A percentile compares a stretch with the other conserved stretches of the same genome.
Conservation (phyloP, 2,329 filamentous ascomycete genomes). For the Fusarium decemcellulare region DNA sequence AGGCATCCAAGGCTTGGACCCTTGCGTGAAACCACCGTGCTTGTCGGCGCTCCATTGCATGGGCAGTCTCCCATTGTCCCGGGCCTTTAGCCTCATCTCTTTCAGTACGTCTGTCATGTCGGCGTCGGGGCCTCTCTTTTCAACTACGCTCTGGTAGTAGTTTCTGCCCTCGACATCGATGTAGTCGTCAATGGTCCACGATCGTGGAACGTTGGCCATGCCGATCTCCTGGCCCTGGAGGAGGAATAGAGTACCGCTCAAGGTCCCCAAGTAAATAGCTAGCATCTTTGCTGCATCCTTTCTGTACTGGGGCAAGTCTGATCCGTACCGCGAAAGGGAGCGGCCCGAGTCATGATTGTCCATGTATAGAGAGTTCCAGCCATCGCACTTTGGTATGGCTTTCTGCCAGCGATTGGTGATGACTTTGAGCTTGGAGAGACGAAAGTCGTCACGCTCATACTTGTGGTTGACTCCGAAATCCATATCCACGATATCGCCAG, state of each 20-base stretch:
- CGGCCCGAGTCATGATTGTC: constrained; percentile 71
- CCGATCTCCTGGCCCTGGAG: constrained; percentile 68
- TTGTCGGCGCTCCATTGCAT: constrained; percentile 65
- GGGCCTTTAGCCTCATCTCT: constrained; percentile 54
- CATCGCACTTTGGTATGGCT: constrained; percentile 53
- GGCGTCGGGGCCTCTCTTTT: constrained; percentile 32
- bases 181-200: constrained; percentile 60
- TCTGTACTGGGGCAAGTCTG: constrained; percentile 55
- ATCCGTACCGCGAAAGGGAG: constrained; percentile 63
- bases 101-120: constrained; percentile 56
- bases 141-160: constrained; percentile 50
- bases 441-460: constrained; percentile 59
- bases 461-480: constrained; percentile 50
- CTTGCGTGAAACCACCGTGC: constrained; percentile 60
- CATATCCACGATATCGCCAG: constrained; percentile 45
- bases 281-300: constrained; percentile 62
- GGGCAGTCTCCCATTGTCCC: constrained; percentile 45
- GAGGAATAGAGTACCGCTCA: constrained; percentile 62
- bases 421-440: constrained; percentile 52
- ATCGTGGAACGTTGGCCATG: constrained; percentile 61
- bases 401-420: constrained; percentile 56
- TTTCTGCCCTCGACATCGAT: constrained; percentile 61
- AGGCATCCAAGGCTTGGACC: constrained; percentile 47
- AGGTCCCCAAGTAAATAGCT: constrained; percentile 54
- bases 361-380: constrained; percentile 66